phyloP scores from a whole-genome alignment of 306 rosid species.

The Oemleria cerasiformis region DNA sequence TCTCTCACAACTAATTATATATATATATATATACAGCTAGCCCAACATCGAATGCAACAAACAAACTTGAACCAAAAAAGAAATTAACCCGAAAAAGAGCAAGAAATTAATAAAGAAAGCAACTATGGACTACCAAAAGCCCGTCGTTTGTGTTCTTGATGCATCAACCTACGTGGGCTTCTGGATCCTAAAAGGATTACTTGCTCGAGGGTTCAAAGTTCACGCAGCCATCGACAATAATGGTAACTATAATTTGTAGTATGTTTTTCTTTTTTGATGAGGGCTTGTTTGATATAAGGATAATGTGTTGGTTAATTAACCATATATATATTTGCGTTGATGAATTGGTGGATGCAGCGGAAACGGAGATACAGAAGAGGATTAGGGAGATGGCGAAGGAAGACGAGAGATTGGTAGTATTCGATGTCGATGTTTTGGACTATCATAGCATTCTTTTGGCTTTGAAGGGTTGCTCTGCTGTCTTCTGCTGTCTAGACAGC shows the following conservation, averaged over 20 bases:
- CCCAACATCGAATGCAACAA: too few species aligned
- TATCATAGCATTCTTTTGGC: constrained; percentile 42
- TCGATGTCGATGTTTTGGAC: constrained; percentile 36
- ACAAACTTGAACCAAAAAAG: background rate
- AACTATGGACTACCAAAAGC: constrained; percentile 28
- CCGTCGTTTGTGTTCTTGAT: constrained; percentile 41
- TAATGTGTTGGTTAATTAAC: background rate
- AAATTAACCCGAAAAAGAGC: background rate
- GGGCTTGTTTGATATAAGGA: background rate
- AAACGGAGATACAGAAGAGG: constrained; percentile 32
- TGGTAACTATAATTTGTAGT: constrained; percentile 10
- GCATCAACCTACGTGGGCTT: constrained; percentile 52
- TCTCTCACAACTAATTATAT: too few species aligned
- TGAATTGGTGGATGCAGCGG: constrained; percentile 24
- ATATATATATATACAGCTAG: too few species aligned
- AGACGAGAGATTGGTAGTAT: constrained; percentile 33
- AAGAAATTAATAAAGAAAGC: background rate
- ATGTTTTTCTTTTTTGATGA: background rate
- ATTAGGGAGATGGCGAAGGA: constrained; percentile 33
- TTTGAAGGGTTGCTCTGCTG: constrained; percentile 34
- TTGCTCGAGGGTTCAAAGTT: constrained; percentile 41
- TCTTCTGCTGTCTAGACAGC: constrained; percentile 47
- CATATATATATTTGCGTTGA: too few species aligned
- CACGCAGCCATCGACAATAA: constrained; percentile 40
- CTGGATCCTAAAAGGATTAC: constrained; percentile 41